Evolutionary conservation across 345 rosid species (phyloP).

Genomic region (Arabidopsis arenosa): DNA sequence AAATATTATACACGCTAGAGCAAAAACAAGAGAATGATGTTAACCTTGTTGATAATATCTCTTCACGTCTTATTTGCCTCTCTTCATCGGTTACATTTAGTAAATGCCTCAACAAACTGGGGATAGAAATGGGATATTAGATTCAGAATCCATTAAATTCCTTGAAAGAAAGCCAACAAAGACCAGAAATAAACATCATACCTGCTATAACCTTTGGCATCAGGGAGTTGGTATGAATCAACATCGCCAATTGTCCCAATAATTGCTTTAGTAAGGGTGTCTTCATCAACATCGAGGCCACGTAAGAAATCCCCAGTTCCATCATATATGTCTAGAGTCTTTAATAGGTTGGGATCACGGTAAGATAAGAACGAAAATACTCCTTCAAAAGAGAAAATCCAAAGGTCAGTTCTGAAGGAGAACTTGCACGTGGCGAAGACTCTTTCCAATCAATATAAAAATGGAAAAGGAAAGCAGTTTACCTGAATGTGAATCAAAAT

Average conservation of each 20-base stretch:
- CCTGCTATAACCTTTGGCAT: constrained; percentile 96
- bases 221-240: constrained; percentile 89
- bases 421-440: background rate
- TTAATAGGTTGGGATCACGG: constrained; percentile 83
- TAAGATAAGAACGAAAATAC: constrained; percentile 81
- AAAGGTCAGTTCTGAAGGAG: constrained; percentile 25
- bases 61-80: constrained; percentile 79
- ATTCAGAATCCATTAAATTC: constrained; percentile 9
- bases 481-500: constrained; percentile 96
- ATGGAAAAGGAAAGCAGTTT: constrained; percentile 35
- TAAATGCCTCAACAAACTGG: constrained; percentile 66
- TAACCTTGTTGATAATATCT: constrained; percentile 90
- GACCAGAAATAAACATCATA: constrained; percentile 33
- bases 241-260: constrained; percentile 90
- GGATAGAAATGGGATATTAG: background rate
- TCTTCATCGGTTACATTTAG: constrained; percentile 83
- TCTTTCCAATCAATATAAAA: background rate
- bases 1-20: background rate
- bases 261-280: constrained; percentile 80
- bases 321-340: constrained; percentile 79
- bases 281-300: constrained; percentile 72
- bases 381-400: constrained; percentile 46
- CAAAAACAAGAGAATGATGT: background rate
- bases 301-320: constrained; percentile 80
- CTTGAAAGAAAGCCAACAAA: background rate